Conservation (phyloP, 1,284 basidiomycete genomes). For the Leccinum idahoense region DNA sequence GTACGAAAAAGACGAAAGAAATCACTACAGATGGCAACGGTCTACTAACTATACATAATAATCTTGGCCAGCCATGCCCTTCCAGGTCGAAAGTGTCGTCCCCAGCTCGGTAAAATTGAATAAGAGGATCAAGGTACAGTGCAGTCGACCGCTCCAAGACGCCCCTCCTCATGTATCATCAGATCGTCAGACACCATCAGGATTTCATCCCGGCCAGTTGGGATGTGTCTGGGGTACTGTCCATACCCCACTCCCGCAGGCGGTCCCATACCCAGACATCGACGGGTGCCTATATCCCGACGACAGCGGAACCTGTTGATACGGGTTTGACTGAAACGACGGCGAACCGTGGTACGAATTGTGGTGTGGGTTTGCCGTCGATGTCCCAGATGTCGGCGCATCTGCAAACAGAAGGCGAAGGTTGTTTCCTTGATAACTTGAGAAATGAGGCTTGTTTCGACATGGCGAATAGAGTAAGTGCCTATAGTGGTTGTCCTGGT, state of each 20-base stretch:
- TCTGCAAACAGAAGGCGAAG: conserved; percentile 91
- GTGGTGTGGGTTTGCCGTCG: conserved; percentile 33
- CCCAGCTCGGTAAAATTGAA: conserved; percentile 14
- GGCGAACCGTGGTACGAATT: conserved; percentile 31
- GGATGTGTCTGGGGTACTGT: conserved; percentile 37
- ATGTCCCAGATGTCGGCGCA: conserved; percentile 80
- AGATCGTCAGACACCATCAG: conserved; percentile 75
- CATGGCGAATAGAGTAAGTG: conserved; percentile 63
- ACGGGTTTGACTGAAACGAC: conserved; percentile 34
- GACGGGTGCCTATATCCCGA: conserved; percentile 31
- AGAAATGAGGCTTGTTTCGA: conserved; percentile 87
- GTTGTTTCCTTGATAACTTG: conserved; percentile 93
- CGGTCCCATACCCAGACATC: conserved; percentile 40
- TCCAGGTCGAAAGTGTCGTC: conserved; percentile 6
- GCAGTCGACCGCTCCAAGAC: conserved; percentile 6
- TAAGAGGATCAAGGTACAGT: conserved; percentile 12
- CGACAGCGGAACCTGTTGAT: conserved; percentile 24
- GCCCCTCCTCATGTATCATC: background rate
- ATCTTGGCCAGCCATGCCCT: conserved; percentile 1
- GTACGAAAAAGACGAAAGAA: conserved; percentile 11
- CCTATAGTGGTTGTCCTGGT: background rate
- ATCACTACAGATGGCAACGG: conserved; percentile 29
- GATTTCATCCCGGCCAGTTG: conserved; percentile 69
- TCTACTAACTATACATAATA: conserved; percentile 27
- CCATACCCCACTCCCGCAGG: conserved; percentile 32